phyloP scores from a whole-genome alignment of 768 basidiomycete genomes.

The Galerina sulciceps region DNA sequence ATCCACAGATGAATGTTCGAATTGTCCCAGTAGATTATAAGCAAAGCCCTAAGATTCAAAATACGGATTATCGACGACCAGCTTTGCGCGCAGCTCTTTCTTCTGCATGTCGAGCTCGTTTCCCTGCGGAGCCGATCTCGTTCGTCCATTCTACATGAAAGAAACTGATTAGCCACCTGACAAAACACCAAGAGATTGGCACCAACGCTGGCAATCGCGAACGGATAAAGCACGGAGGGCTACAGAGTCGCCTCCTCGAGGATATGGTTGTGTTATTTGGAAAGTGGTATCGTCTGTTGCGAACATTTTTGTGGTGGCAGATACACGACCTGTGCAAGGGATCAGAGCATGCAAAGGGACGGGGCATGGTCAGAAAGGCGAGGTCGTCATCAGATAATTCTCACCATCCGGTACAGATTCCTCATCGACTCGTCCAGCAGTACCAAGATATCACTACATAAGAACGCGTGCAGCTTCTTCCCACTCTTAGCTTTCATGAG shows the following conservation, averaged over 20 bases:
- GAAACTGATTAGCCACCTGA: not conserved
- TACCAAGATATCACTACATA: conserved; percentile 91
- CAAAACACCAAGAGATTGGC: not conserved
- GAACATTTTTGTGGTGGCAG: no score
- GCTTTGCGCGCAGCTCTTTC: conserved; percentile 36
- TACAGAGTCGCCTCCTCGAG: conserved; percentile 75
- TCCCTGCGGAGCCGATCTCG: conserved; percentile 42
- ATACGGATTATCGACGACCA: conserved; percentile 13
- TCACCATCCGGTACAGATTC: conserved; percentile 83
- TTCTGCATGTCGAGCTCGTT: conserved; percentile 50
- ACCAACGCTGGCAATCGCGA: conserved; percentile 58
- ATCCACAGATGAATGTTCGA: no score
- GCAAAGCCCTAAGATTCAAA: not conserved
- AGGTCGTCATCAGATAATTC: conserved; percentile 26
- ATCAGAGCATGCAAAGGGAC: conserved; percentile 67
- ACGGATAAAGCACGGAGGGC: conserved; percentile 58
- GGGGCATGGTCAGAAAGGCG: not conserved
- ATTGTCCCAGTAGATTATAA: not conserved
- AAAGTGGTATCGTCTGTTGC: conserved; percentile 69
- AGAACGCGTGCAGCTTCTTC: conserved; percentile 71
- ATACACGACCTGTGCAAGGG: conserved; percentile 72
- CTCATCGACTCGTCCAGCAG: conserved; percentile 75
- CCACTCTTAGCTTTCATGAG: conserved; percentile 86
- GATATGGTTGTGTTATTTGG: conserved; percentile 67
- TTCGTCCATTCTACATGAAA: conserved; percentile 33